Evolutionary conservation across 108 stramenopile species (phyloP).

Genomic region (Chaetoceros muelleri): DNA sequence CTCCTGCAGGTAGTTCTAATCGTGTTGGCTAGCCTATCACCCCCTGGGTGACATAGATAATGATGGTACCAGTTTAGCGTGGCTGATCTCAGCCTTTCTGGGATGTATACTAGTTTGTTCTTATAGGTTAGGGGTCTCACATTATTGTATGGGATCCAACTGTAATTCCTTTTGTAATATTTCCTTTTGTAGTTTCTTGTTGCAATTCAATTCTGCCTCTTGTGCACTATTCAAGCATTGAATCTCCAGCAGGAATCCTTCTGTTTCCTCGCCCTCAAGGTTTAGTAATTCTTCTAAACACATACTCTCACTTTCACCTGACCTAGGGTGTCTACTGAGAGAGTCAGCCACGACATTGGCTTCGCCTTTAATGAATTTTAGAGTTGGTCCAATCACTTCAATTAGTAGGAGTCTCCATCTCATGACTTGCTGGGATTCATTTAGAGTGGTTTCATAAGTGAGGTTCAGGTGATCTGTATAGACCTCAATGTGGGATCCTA

Average conservation of each 20-base stretch:
- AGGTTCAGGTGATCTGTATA: conserved; percentile 40
- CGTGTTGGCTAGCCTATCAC: conserved; percentile 4
- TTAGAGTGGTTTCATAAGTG: conserved; percentile 5
- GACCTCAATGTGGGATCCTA: conserved; percentile 15
- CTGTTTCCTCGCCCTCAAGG: neutral
- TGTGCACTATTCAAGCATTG: neutral
- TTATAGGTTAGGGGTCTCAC: neutral
- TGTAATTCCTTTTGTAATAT: neutral
- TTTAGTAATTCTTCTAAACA: neutral
- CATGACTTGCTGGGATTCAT: conserved; percentile 16
- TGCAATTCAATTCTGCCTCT: neutral
- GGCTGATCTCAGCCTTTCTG: conserved; percentile 3
- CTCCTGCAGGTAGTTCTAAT: conserved; percentile 6
- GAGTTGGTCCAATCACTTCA: conserved; percentile 25
- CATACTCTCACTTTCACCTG: neutral
- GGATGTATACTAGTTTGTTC: conserved; percentile 16
- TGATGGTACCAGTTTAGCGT: conserved; percentile 23
- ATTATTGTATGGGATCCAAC: neutral
- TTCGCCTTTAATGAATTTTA: conserved; percentile 22
- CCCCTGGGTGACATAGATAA: conserved; percentile 19
- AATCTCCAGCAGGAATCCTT: neutral
- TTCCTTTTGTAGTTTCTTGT: neutral
- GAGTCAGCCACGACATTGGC: conserved; percentile 32
- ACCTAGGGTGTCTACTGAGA: conserved; percentile 8
- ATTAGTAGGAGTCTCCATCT: conserved; percentile 32